A percentile compares a stretch with the other conserved stretches of the same genome.
phyloP scores from a whole-genome alignment of 768 basidiomycete species.

The Tulasnella calospora region DNA sequence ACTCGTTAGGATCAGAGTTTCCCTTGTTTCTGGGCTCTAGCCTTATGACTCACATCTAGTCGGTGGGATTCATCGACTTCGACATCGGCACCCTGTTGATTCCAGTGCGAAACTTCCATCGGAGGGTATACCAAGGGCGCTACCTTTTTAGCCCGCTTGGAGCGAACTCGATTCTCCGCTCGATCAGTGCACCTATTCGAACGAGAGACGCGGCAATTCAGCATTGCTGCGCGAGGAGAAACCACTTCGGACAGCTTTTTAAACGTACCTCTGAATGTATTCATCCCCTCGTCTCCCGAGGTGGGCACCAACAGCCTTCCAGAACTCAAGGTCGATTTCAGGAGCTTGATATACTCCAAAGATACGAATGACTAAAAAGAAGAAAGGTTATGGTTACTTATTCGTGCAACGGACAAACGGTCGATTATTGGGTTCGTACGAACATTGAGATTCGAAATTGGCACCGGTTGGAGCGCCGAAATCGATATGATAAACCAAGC shows the following conservation, averaged over 20 bases:
- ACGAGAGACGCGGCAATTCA: neutral
- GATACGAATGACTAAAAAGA: slow-evolving; percentile 6
- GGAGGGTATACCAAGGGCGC: neutral
- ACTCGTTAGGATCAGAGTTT: neutral
- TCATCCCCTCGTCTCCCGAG: neutral
- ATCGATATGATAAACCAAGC: slow-evolving; percentile 39
- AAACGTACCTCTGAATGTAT: neutral
- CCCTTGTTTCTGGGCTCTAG: neutral
- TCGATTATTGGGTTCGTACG: neutral
- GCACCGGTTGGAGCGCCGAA: neutral
- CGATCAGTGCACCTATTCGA: neutral
- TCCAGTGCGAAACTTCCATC: neutral
- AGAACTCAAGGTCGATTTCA: neutral
- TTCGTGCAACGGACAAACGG: neutral
- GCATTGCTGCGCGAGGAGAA: neutral
- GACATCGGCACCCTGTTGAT: neutral
- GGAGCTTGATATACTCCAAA: neutral
- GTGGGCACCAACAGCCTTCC: neutral
- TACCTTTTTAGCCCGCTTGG: neutral
- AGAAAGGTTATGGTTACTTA: neutral
- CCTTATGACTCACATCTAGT: neutral
- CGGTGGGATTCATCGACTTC: neutral
- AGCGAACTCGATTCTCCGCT: neutral
- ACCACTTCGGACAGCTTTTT: neutral
- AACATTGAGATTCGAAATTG: neutral